Base-by-base conservation (phyloP, 805 yeast species). In the Wickerhamomyces alni region DNA sequence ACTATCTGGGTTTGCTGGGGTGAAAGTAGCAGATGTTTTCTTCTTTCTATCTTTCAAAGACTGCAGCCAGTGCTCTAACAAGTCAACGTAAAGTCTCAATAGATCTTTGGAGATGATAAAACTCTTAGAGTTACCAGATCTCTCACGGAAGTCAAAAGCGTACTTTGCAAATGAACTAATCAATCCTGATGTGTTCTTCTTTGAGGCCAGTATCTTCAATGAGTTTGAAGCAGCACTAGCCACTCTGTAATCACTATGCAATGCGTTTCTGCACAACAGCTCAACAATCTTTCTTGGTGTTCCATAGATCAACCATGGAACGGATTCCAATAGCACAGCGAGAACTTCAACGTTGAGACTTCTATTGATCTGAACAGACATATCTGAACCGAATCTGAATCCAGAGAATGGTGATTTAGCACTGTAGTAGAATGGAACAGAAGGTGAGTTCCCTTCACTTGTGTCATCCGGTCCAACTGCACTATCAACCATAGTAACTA, bases 1-100 rank as follows among this genome's bases (percentile, higher is more conserved):
- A 3, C 33, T 31, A 10, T 40, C 42, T 24, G 39, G 40, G n/a
- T 27, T 15, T 8, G 41, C 40, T 3, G 50, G 43, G 22, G 41
- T 34, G n/a, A 37, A 21, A 3, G 7, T 26, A 4, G 16, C 8
- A 33, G 35, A 47, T 43, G 25, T 39, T 44, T 15, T 46, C 43
- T 6, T 33, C 38, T 58, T 64, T 7, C 58, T 54, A 5, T 55
- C 57, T 42, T 74, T 72, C 40, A 86, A 72, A 25, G 82, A 81
- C 13, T 72, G 74, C 13, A 88, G 62, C 99, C 99, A 93, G 42
- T 87, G 78, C 39, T 77, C 80, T 19, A 93, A 64, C 17, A 93
- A 60, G 24, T 87, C 95, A 3, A 86, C 82, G 47, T 89, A 93
- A 0, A 88, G 67, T 42, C 74, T 75, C 37, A 91, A 60, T 2